A percentile compares a stretch with the other conserved stretches of the same genome.
These are phyloP conservation scores for Zizania latifolia DNA, from an alignment of 176 grass and related monocot genomes.

Conservation along the genomic window DNA sequence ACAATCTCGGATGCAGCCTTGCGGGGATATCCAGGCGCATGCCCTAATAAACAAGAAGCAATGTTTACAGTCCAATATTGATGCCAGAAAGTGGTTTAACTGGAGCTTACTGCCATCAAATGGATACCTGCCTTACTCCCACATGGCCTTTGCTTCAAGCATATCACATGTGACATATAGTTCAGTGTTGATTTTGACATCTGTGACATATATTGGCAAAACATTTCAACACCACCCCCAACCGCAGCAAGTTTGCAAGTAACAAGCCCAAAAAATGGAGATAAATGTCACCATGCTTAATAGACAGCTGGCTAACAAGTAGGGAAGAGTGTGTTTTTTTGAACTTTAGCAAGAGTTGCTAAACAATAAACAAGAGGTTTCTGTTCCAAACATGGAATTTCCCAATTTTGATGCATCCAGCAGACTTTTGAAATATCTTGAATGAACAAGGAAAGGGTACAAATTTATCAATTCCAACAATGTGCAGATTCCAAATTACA, in stretches of 20 bases:
- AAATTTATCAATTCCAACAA: neutral
- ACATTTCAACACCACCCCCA: neutral
- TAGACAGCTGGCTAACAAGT: neutral
- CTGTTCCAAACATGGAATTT: neutral
- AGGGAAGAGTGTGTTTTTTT: no score
- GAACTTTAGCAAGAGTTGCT: neutral
- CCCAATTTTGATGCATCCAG: neutral
- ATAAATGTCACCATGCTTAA: neutral
- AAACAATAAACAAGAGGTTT: neutral
- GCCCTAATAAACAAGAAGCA: slow-evolving; percentile 52
- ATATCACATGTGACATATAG: no score
- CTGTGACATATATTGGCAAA: neutral
- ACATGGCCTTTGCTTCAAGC: no score
- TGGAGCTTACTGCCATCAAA: neutral
- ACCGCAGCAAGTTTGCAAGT: neutral
- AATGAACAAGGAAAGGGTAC: neutral
- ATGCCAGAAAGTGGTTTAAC: neutral
- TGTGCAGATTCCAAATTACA: neutral
- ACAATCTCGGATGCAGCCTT: slow-evolving; percentile 45
- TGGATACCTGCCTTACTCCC: slow-evolving; percentile 78
- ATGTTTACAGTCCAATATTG: neutral
- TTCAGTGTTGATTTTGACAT: neutral
- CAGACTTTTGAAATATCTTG: neutral
- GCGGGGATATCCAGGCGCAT: slow-evolving; percentile 58
- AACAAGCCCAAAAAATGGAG: neutral